A percentile compares a stretch with the other conserved stretches of the same genome.
Conservation (phyloP, 306 rosid species). For the Quercus cerris region DNA sequence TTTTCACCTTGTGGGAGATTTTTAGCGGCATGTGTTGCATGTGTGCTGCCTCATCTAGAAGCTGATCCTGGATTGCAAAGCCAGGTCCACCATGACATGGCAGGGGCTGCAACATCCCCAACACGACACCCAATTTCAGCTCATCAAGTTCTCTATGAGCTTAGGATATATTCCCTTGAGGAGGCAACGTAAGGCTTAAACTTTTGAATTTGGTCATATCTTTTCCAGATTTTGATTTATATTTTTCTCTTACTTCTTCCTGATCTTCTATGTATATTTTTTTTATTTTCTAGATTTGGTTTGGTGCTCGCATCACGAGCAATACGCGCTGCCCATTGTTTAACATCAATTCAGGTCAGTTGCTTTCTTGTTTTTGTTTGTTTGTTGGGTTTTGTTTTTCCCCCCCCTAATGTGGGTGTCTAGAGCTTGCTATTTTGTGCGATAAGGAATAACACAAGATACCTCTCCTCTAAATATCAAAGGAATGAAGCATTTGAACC, state of each 20-base stretch:
- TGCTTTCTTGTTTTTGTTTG: constrained; percentile 5
- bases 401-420: no score
- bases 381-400: no score
- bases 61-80: constrained; percentile 76
- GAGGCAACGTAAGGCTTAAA: constrained; percentile 69
- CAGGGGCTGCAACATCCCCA: constrained; percentile 80
- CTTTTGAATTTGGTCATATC: constrained; percentile 5
- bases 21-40: constrained; percentile 98
- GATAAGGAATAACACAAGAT: no score
- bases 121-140: constrained; percentile 94
- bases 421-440: no score
- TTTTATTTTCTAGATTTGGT: constrained; percentile 56
- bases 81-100: constrained; percentile 55
- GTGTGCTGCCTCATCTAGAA: constrained; percentile 84
- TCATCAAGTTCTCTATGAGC: constrained; percentile 90
- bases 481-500: no score
- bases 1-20: constrained; percentile 99
- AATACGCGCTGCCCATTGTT: constrained; percentile 95
- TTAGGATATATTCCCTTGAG: constrained; percentile 92
- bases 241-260: constrained; percentile 16
- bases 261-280: constrained; percentile 16
- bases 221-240: background rate
- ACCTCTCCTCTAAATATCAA: no score
- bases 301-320: constrained; percentile 85
- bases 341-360: constrained; percentile 94